phyloP scores from a whole-genome alignment of 306 rosid species.

The Rubus parviflorus region DNA sequence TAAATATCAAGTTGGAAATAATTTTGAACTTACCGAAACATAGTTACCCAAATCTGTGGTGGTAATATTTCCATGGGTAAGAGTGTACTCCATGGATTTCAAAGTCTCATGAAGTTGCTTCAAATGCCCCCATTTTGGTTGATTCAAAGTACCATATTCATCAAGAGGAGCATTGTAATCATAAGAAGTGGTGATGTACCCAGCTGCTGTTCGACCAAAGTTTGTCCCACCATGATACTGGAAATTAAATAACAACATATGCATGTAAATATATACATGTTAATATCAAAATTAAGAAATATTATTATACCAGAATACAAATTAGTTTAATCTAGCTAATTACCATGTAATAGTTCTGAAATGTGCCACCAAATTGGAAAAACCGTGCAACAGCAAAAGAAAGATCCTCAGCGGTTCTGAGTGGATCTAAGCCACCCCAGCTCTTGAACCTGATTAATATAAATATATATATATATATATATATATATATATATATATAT shows the following conservation, averaged over 20 bases:
- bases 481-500: no score
- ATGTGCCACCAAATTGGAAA: slow-evolving; percentile 38
- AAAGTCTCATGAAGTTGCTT: slow-evolving; percentile 46
- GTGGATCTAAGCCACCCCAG: slow-evolving; percentile 38
- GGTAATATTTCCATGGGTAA: slow-evolving; percentile 35
- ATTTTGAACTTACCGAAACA: slow-evolving; percentile 27
- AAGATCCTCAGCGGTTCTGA: slow-evolving; percentile 44
- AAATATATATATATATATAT: no score
- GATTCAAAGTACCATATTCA: slow-evolving; percentile 52
- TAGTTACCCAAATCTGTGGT: slow-evolving; percentile 39
- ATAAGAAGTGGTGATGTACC: slow-evolving; percentile 44
- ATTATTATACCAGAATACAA: neutral
- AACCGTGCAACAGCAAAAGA: slow-evolving; percentile 43
- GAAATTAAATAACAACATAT: neutral
- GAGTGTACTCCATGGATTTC: slow-evolving; percentile 45
- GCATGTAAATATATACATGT: neutral
- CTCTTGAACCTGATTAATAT: slow-evolving; percentile 26
- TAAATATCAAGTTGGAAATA: neutral
- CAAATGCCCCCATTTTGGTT: slow-evolving; percentile 60
- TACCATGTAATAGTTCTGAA: slow-evolving; percentile 48
- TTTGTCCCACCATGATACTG: slow-evolving; percentile 51
- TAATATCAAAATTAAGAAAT: neutral
- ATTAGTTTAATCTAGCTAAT: neutral
- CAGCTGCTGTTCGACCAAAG: slow-evolving; percentile 41
- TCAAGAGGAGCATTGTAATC: slow-evolving; percentile 51